Base-by-base conservation (phyloP, 1,284 basidiomycete species). In the Singerocomus inundabilis region DNA sequence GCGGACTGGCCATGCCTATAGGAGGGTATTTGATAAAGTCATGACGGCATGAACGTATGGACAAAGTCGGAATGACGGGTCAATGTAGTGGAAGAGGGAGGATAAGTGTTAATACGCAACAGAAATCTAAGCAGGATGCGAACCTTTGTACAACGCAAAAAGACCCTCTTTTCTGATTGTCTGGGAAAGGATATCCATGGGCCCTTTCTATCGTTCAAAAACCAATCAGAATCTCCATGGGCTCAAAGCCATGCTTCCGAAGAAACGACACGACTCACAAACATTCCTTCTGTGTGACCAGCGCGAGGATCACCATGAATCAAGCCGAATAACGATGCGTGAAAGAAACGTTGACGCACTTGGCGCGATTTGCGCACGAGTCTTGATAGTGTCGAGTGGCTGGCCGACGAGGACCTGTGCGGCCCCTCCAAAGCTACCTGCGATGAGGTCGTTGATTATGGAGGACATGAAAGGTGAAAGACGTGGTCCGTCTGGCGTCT, bases 71-170 rank as follows among this genome's bases (percentile, higher is more conserved):
- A 16, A n/a, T 11, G n/a, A 30, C 11, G 18, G 18, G 15, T 43
- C 15, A 12, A 25, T 32, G 6, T 8, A 1, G 15, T n/a, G 18
- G 44, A 31, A 13, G 11, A 7, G 8, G 18, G 12, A 2, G 4
- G 16, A 26, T 34, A 16, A 36, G 35, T 30, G 21, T 5, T 6
- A 5, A 36, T 30, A 18, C 16, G 26, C 6, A 38, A 13, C 5
- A 37, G 34, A 39, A 42, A 32, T 16, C 37, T 25, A 21, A 31
- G 36, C 25, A 29, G 21, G 34, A 7, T 37, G 51, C 64, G 36
- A 42, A 85, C 93, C 93, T 76, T 98, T 97, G 74, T 96, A 97
- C 34, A 98, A 69, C 7, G 91, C 94, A 51, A 95, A 79, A 62
- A 93, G 80, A 0, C 94, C 94, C 67, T 97, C 94, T 52, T 91